A percentile compares a stretch with the other conserved stretches of the same genome.
phyloP scores from a whole-genome alignment of 148 eudicot genomes.

The Cornus florida region DNA sequence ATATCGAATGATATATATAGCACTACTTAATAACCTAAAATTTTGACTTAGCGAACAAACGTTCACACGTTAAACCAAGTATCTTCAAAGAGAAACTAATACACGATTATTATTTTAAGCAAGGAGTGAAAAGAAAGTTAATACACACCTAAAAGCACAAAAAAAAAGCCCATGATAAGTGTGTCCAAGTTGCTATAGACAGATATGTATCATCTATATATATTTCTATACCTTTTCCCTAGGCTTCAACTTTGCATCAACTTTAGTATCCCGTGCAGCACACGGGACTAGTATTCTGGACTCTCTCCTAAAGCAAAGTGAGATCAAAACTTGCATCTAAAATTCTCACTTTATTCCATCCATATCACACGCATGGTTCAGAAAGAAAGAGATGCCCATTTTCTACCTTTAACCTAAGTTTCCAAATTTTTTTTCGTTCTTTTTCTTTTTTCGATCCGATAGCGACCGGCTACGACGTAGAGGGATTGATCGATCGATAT shows the following conservation, averaged over 20 bases:
- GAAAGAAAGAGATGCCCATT: neutral
- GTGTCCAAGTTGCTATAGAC: too few species aligned
- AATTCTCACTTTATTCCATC: slow-evolving; percentile 35
- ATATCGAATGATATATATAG: too few species aligned
- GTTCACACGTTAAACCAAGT: neutral
- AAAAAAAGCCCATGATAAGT: too few species aligned
- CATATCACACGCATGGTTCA: slow-evolving; percentile 11
- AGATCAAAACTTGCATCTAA: slow-evolving; percentile 10
- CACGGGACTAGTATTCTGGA: slow-evolving; percentile 10
- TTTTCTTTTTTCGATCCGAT: too few species aligned
- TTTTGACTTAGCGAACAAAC: too few species aligned
- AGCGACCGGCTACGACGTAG: too few species aligned
- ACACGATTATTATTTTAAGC: too few species aligned
- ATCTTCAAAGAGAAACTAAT: neutral
- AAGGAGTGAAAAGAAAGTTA: neutral
- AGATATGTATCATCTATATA: too few species aligned
- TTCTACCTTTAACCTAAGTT: slow-evolving; percentile 7
- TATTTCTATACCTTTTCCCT: neutral
- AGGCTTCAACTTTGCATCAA: neutral
- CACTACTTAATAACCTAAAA: too few species aligned
- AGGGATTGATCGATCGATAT: too few species aligned
- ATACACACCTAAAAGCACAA: neutral
- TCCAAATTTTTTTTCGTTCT: too few species aligned
- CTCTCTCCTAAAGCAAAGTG: neutral
- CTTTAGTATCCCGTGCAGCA: slow-evolving; percentile 11